phyloP scores from a whole-genome alignment of 176 grass and related monocot genomes.

The Avena atlantica region DNA sequence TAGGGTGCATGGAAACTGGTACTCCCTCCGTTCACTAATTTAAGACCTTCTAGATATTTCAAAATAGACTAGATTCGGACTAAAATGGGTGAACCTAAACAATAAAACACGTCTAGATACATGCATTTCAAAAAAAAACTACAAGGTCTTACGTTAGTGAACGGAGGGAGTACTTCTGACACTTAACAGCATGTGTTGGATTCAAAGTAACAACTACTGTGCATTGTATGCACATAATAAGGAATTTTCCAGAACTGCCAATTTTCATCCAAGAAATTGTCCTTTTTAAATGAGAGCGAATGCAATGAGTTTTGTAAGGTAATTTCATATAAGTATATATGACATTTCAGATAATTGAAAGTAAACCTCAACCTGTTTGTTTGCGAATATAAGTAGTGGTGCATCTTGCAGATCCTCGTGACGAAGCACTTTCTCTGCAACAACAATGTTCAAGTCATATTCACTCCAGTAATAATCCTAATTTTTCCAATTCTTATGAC shows the following conservation, averaged over 20 bases:
- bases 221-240: background rate
- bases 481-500: conserved; percentile 20
- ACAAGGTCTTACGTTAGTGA: no score
- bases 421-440: conserved; percentile 88
- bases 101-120: no score
- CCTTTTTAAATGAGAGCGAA: background rate
- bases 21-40: background rate
- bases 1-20: conserved; percentile 9
- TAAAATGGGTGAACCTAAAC: no score
- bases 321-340: background rate
- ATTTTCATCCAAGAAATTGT: conserved; percentile 20
- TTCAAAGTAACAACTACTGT: background rate
- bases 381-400: conserved; percentile 88
- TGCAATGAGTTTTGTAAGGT: background rate
- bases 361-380: conserved; percentile 77
- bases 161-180: background rate
- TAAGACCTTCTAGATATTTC: no score
- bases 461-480: conserved; percentile 6
- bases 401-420: conserved; percentile 85
- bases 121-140: no score
- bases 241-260: background rate
- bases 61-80: no score
- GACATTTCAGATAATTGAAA: conserved; percentile 2
- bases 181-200: background rate
- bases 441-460: conserved; percentile 22